Base-by-base conservation (phyloP, 495 filamentous ascomycete species). In the Penicillium goetzii region DNA sequence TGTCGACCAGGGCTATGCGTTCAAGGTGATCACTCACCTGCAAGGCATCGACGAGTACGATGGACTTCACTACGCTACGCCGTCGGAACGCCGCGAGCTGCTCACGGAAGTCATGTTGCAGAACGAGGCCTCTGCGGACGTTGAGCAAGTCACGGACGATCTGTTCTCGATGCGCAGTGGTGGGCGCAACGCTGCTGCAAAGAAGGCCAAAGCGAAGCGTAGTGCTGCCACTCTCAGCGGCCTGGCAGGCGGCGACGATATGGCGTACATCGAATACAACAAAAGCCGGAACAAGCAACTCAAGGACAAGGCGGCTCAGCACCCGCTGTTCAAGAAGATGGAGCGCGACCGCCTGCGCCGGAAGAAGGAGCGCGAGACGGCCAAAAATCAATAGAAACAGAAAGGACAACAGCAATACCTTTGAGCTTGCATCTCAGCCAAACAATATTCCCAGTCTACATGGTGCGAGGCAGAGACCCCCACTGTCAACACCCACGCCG, bases 11-110 rank as follows among this genome's bases (percentile, higher is more conserved):
- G 95, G 95, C 38, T 99, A 99, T 76, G 95, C 95, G 21, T 98
- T 98, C 84, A 98, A 98, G 76, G 95, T 99, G 61, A 99, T 99
- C 75, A 98, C 95, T 1, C 92, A 97, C 71, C 83, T 99, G 8
- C 88, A 92, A 68, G 94, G 94, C 28, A 92, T 98, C 58, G 92
- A 97, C 64, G 83, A 90, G 40, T 87, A 92, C 34, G 86, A 90
- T 8, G 89, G 88, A 7, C 86, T 98, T 11, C 90, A 90, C 3
- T 97, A 93, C 74, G 81, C 85, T 0, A 92, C 92, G 1, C 82
- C 92, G 0, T 81, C 86, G 14, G 94, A 98, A 72, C 89, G 92
- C 25, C 87, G 92, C 52, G 93, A 97, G 78, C 85, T 97, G 34
- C 84, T 99, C 2, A 89, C 93, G 56, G 88, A 92, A 68, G 93